phyloP scores from a whole-genome alignment of 257 asterid genomes.

The Penstemon newberryi region DNA sequence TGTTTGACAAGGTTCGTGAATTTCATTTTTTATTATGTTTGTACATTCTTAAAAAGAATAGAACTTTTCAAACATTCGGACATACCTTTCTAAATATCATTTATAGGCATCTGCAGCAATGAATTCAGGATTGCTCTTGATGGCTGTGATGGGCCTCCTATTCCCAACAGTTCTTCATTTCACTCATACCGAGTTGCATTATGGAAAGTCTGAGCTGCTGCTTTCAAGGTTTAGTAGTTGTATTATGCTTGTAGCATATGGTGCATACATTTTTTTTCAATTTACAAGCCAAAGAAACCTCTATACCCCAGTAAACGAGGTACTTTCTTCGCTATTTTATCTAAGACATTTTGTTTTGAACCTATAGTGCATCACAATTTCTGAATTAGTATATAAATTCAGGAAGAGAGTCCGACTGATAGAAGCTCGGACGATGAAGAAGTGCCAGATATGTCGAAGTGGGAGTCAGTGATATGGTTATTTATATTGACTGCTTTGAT shows the following conservation, averaged over 20 bases:
- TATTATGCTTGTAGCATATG: conserved; percentile 81
- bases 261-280: conserved; percentile 67
- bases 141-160: conserved; percentile 89
- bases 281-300: conserved; percentile 56
- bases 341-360: too few relatives aligned
- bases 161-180: conserved; percentile 78
- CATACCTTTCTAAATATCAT: too few relatives aligned
- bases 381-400: conserved; percentile 21
- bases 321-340: conserved; percentile 25
- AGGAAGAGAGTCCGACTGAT: conserved; percentile 51
- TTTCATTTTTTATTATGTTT: not conserved
- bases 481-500: conserved; percentile 56
- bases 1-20: conserved; percentile 64
- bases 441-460: conserved; percentile 59
- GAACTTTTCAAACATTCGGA: too few relatives aligned
- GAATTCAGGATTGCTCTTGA: conserved; percentile 80
- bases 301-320: conserved; percentile 62
- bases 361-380: not conserved
- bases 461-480: conserved; percentile 75
- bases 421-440: conserved; percentile 55
- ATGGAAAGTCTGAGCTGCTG: conserved; percentile 79
- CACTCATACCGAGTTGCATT: conserved; percentile 75
- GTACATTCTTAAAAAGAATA: too few relatives aligned
- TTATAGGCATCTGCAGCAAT: conserved; percentile 59
- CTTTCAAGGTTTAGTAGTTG: conserved; percentile 91